Evolutionary conservation across 176 grass and related monocot species (phyloP), one percentile per base, ranked within the genome.

Genomic region (Musa itinerans): DNA sequence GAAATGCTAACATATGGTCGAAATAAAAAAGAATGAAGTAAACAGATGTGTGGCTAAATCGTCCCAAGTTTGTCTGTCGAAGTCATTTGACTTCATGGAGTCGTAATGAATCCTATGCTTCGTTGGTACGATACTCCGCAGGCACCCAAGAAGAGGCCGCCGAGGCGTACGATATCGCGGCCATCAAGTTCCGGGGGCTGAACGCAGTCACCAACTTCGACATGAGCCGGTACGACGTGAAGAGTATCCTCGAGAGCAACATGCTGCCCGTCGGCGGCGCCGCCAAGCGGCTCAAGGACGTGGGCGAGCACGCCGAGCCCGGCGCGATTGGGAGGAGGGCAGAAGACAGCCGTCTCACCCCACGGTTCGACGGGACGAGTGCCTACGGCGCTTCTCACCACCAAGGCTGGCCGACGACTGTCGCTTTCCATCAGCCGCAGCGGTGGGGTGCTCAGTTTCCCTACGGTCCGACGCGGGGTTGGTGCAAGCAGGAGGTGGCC

Each of bases 151-250:
- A 93, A 78, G 90, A 93, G 87, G 90, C 90, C 0, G 90, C 90
- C 0, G 90, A 93, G 85, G 90, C 90, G 4, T 93, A 93, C 54
- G 90, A 93, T 80, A 89, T 93, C 48, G 90, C 90, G 11, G 90
- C 90, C 58, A 93, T 93, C 73, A 93, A 93, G 76, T 93, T 93
- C 87, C 84, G 90, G 0, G 90, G 90, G 0, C 87, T 93, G 10
- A 93, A 85, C 78, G 90, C 90, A 14, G 90, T 93, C 48, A 93
- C 90, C 49, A 93, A 93, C 90, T 93, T 93, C 51, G 90, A 93
- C 51, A 93, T 93, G 90, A 93, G 82, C 80, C 87, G 87, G 54
- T 93, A 93, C 85, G 90, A 93, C 78, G 87, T 89, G n/a, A 93
- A 89, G 71, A 87, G 80, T 71, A 93, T 93, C 74, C 84, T 93